Base-by-base conservation (phyloP, 169 alveolate species). In the Eimeria sp. region DNA sequence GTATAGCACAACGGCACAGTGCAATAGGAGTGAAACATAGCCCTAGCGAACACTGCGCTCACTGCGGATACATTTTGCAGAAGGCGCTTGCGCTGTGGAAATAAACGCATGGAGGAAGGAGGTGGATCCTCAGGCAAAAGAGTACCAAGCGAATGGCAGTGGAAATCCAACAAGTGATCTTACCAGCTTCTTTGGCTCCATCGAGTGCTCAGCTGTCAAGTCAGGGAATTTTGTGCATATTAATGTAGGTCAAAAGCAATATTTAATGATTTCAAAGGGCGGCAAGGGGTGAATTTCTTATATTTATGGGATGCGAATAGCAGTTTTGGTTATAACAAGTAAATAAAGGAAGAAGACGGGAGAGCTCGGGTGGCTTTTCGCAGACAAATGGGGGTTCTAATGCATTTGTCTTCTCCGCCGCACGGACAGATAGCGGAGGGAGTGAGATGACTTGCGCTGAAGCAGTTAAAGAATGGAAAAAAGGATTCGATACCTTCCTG, bases 81-180 rank as follows among this genome's bases (percentile, higher is more conserved):
- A 2, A 43, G 27, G 18, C 47, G 83, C n/a, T 0, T 63, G 78
- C 82, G 43, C 65, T 43, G 49, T 0, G 2, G 51, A 9, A 57
- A 86, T 86, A 2, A 86, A 61, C 82, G 45, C 9, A 11, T 86
- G 93, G 93, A 57, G 93, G n/a, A 63, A 86, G 18, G 43, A 6
- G 4, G 34, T 86, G 40, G 40, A 34, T 45, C 10, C 93, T 5
- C 4, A 4, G 0, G 82, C 80, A 5, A n/a, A 2, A 0, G 30
- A 57, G 9, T 86, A 58, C 80, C 0, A 0, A 30, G 27, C 75
- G 10, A 4, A n/a, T 18, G 7, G 40, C 1, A 13, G 6, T 0
- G 89, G 54, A 57, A 18, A 9, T 9, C 67, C 78, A 18, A 5
- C 22, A 4, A 25, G 43, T 6, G 82, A 86, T 30, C 61, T 86